Base-by-base conservation (phyloP, 2,329 filamentous ascomycete genomes). In the Lasiodiplodia gonubiensis region DNA sequence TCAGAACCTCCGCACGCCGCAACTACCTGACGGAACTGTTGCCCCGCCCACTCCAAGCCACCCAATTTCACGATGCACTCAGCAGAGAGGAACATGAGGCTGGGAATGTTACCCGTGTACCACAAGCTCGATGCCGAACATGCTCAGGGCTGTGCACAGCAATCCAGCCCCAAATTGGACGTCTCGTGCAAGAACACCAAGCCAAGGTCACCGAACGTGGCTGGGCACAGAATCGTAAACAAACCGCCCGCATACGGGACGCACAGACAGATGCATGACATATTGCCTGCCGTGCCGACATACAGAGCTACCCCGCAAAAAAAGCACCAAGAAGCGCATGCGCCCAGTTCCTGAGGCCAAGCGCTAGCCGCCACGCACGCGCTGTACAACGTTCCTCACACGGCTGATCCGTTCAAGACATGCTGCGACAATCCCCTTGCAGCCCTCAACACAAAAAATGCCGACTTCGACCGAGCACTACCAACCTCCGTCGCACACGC, bases 1-100 rank as follows among this genome's bases (percentile, higher is more conserved):
- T 46, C 23, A 59, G 37, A 59, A 59, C 37, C 23, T n/a, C 55
- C 55, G 55, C 55, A 59, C 55, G 55, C 55, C 55, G 55, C 55
- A 46, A 23, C 23, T 59, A 59, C 55, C 55, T 39, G 55, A 37
- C 39, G 35, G n/a, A 25, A 8, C 53, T 1, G 14, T 5, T 42
- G 14, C 1, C 39, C 18, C 16, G 8, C 42, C 42, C 10, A 33
- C 30, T 33, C 30, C 30, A 33, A 46, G 42, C 42, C 42, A 46
- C 42, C 42, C 39, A 21, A 21, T n/a, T n/a, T n/a, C 42, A 46
- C 7, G 42, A 46, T 11, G 3, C 37, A 39, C 14, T 39, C 37
- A 33, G 30, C 30, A 33, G 10, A 10, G 8, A 10, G 30, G 30
- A 33, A 33, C 30, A 33, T 33, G 30, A 33, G 30, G 30, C 30